Conservation (phyloP, 257 asterid species). For the Fraxinus cuspidata region DNA sequence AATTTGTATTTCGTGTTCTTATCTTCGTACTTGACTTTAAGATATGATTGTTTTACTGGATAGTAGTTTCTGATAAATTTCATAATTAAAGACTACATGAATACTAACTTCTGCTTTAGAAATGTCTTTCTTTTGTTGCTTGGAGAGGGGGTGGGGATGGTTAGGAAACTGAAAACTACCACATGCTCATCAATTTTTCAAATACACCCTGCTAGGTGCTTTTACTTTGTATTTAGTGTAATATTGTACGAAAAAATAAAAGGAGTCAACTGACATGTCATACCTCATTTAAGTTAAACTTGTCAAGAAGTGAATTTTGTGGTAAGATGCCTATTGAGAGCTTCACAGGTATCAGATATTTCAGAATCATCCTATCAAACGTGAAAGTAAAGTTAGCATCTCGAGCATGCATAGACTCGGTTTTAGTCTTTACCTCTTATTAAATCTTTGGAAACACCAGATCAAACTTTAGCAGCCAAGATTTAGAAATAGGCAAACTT, state of each 20-base stretch:
- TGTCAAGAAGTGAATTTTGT: constrained; percentile 53
- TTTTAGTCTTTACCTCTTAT: constrained; percentile 14
- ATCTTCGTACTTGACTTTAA: not conserved
- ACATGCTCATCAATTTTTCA: not conserved
- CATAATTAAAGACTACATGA: not conserved
- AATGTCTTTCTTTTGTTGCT: no score
- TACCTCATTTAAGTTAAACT: constrained; percentile 85
- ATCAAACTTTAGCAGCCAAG: constrained; percentile 4
- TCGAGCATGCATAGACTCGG: constrained; percentile 1
- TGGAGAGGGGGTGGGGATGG: not conserved
- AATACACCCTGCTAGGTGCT: not conserved
- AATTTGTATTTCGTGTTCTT: not conserved
- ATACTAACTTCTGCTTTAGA: no score
- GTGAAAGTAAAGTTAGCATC: constrained; percentile 25
- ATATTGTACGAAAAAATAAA: not conserved
- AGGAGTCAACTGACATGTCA: constrained; percentile 21
- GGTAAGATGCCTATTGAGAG: constrained; percentile 90
- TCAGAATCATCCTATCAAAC: constrained; percentile 80
- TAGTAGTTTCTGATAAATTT: not conserved
- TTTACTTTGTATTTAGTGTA: not conserved
- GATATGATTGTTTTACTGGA: not conserved
- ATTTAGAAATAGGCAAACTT: no score
- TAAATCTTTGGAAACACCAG: not conserved
- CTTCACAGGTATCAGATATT: constrained; percentile 90
- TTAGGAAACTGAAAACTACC: not conserved